Percentiles rank a stretch among this genome's conserved stretches.
phyloP scores from a whole-genome alignment of 176 grass and related monocot genomes.

The Carex cristatella region DNA sequence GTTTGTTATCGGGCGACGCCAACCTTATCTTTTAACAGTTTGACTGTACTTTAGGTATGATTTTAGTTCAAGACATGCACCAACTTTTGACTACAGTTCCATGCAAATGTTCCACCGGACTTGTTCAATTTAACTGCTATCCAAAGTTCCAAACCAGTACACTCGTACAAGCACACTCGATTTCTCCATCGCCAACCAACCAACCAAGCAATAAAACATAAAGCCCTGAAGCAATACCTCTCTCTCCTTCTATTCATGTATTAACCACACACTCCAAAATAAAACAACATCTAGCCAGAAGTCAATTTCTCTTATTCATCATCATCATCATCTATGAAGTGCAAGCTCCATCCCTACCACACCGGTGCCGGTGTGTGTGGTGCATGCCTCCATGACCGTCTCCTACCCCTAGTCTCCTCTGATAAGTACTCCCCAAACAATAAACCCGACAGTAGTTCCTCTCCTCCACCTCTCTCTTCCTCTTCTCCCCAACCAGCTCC shows the following conservation, averaged over 20 bases:
- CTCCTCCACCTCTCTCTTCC: conserved; percentile 6
- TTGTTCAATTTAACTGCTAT: neutral
- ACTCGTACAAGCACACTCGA: neutral
- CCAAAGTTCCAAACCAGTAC: neutral
- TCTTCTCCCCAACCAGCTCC: neutral
- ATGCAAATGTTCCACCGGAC: neutral
- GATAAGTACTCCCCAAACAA: conserved; percentile 2
- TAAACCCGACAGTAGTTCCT: neutral
- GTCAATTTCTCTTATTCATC: neutral
- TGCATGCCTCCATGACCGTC: conserved; percentile 64
- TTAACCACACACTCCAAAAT: neutral
- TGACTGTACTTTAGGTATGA: neutral
- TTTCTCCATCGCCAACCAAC: neutral
- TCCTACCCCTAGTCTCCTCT: conserved; percentile 47
- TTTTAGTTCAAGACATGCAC: neutral
- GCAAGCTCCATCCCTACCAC: conserved; percentile 66
- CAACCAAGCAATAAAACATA: neutral
- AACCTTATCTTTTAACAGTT: conserved; percentile 16
- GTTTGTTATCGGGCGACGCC: neutral
- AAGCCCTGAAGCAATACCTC: neutral
- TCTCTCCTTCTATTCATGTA: neutral
- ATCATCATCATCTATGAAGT: conserved; percentile 46
- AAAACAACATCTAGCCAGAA: neutral
- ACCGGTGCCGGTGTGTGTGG: conserved; percentile 66
- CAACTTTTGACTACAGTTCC: conserved; percentile 4